Base-by-base conservation (phyloP, 208 protist genomes). In the Acanthamoeba healyi region DNA sequence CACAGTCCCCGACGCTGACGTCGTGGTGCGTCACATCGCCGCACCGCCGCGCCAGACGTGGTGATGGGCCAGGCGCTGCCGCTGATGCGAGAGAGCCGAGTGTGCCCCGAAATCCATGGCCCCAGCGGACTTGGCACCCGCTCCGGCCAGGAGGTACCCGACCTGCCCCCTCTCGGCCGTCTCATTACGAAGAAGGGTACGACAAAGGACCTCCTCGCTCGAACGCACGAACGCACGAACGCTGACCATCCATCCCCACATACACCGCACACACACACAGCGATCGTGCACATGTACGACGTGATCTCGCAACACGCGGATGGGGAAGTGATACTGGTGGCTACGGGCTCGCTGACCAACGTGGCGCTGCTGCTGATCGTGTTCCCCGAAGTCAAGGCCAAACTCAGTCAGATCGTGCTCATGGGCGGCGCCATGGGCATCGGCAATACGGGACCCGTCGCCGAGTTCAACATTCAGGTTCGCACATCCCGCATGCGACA, bases 271-370 rank as follows among this genome's bases (percentile, higher is more conserved):
- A 2, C 1, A 7, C 74, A 36, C 14, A 7, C 42, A 92, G 51
- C 87, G 22, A 77, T 92, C 63, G 77, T 95, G 5, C 51, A 77
- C 36, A 84, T 94, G 15, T 81, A 92, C 61, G 38, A 92, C 38
- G 81, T 93, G 24, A 95, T n/a, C 26, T 77, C 84, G 29, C 36
- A 46, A 38, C 65, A 94, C 36, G 67, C 4, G 9, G 42, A 94
- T 36, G 67, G 70, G 17, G n/a, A 32, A 4, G 89, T 96, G 19
- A 90, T 82, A 9, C 92, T 97, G 6, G 87, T 97, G 3, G 90
- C 93, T 5, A 97, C 95, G 17, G 96, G 79, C 3, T 32, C 42
- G 7, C 61, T 96, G n/a, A 97, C 96, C 17, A 97, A 97, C 86
- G 87, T 92, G 19, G 96, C 95, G 29, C 65, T 97, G n/a, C 26